A percentile compares a stretch with the other conserved stretches of the same genome.
These are phyloP conservation scores for Cnidoscolus chayamansa DNA, from an alignment of 441 rosid species.

Conservation along the genomic window DNA sequence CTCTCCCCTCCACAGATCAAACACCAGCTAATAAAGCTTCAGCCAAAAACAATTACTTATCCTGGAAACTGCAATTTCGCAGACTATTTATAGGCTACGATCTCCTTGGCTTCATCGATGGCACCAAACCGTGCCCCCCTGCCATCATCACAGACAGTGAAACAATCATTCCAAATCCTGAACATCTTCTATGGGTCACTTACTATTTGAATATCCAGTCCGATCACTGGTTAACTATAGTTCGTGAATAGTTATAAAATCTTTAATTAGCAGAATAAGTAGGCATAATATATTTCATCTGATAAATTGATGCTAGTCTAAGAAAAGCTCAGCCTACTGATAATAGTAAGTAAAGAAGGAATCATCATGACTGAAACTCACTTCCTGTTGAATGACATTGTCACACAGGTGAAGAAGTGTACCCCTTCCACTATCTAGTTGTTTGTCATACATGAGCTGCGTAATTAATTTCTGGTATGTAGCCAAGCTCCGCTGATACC, in stretches of 20 bases:
- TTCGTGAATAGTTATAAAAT: background rate
- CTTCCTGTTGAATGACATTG: slow-evolving; percentile 90
- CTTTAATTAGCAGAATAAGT: background rate
- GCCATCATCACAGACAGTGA: too few relatives aligned
- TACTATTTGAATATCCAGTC: too few relatives aligned
- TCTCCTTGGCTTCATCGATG: too few relatives aligned
- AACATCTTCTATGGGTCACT: too few relatives aligned
- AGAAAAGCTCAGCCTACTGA: background rate
- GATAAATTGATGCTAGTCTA: background rate
- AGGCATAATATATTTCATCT: background rate
- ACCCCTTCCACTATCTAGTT: slow-evolving; percentile 93
- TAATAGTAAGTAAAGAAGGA: background rate
- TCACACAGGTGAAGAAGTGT: slow-evolving; percentile 95
- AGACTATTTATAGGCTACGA: too few relatives aligned
- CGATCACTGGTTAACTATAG: too few relatives aligned
- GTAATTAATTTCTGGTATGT: slow-evolving; percentile 86
- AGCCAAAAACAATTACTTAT: too few relatives aligned
- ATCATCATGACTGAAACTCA: slow-evolving; percentile 29
- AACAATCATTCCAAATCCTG: too few relatives aligned
- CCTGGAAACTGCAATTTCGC: too few relatives aligned
- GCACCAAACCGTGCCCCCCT: too few relatives aligned
- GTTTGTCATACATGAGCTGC: slow-evolving; percentile 90
- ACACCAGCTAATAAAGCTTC: too few relatives aligned
- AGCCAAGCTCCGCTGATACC: slow-evolving; percentile 81
- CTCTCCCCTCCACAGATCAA: too few relatives aligned